Conservation (phyloP, 2,329 filamentous ascomycete species). For the Akanthomyces dipterigenus region DNA sequence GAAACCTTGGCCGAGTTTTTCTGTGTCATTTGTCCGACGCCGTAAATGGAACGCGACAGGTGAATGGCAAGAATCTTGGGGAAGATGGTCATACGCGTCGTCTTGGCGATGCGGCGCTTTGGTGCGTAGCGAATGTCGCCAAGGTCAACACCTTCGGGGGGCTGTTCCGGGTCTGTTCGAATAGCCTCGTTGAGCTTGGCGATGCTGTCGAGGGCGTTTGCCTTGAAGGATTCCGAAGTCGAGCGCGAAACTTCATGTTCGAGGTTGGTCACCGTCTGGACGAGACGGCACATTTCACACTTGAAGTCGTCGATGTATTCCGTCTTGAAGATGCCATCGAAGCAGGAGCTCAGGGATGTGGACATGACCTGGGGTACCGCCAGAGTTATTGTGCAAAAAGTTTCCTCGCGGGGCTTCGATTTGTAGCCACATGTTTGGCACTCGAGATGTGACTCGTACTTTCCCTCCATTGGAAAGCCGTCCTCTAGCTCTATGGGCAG, state of each 20-base stretch:
- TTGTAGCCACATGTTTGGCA: slow-evolving; percentile 86
- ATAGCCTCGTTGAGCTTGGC: slow-evolving; percentile 62
- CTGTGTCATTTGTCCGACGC: slow-evolving; percentile 64
- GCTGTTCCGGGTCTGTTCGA: slow-evolving; percentile 71
- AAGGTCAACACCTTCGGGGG: slow-evolving; percentile 64
- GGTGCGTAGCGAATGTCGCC: slow-evolving; percentile 71
- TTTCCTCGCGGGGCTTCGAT: slow-evolving; percentile 74
- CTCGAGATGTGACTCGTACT: slow-evolving; percentile 89
- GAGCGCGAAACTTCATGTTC: slow-evolving; percentile 51
- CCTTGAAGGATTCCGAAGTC: slow-evolving; percentile 44
- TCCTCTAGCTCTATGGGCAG: slow-evolving; percentile 46
- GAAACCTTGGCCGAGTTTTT: slow-evolving; percentile 94
- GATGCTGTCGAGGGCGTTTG: slow-evolving; percentile 51
- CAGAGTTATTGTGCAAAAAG: slow-evolving; percentile 86
- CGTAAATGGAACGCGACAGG: slow-evolving; percentile 88
- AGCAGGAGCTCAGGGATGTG: slow-evolving; percentile 78
- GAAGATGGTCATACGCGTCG: slow-evolving; percentile 80
- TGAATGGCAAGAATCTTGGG: slow-evolving; percentile 89
- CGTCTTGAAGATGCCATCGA: slow-evolving; percentile 89
- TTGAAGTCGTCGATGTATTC: slow-evolving; percentile 97
- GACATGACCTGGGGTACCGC: slow-evolving; percentile 80
- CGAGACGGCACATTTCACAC: slow-evolving; percentile 85
- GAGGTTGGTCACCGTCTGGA: slow-evolving; percentile 65
- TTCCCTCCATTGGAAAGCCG: slow-evolving; percentile 87
- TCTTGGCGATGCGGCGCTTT: slow-evolving; percentile 75